Percentiles rank a stretch among this genome's conserved stretches.
phyloP scores from a whole-genome alignment of 306 rosid genomes.

The Ammopiptanthus mongolicus region DNA sequence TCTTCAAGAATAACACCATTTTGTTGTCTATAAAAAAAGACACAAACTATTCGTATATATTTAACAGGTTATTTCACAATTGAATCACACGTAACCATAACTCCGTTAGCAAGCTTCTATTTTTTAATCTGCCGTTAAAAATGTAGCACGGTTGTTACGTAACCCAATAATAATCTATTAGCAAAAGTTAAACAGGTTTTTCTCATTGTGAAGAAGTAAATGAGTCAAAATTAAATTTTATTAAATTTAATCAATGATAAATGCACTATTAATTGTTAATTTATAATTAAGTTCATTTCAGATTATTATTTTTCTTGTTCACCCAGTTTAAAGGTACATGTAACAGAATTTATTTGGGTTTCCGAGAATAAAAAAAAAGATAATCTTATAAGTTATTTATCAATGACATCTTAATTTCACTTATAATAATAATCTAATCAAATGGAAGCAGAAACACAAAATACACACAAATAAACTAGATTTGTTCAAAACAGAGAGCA shows the following conservation, averaged over 20 bases:
- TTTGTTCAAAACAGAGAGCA: not conserved
- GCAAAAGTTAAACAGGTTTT: not conserved
- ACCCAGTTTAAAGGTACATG: no score
- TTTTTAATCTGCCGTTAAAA: not conserved
- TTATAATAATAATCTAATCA: not conserved
- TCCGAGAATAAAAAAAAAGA: no score
- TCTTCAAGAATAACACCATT: not conserved
- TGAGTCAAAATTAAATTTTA: no score
- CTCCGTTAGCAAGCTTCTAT: not conserved
- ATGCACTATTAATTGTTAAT: no score
- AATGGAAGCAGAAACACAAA: not conserved
- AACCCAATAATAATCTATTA: not conserved
- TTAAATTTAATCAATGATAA: no score
- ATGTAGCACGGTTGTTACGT: not conserved
- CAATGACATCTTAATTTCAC: not conserved
- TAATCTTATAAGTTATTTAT: no score
- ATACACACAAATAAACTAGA: not conserved
- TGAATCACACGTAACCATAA: not conserved
- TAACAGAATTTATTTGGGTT: no score
- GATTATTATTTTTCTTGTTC: no score
- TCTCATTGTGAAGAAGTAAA: no score
- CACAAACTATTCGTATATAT: no score
- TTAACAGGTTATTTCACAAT: not conserved
- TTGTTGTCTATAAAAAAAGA: not conserved
- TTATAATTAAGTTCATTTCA: no score